Conservation (phyloP, 805 yeast genomes). For the Kodamaea nitidulidarum region DNA sequence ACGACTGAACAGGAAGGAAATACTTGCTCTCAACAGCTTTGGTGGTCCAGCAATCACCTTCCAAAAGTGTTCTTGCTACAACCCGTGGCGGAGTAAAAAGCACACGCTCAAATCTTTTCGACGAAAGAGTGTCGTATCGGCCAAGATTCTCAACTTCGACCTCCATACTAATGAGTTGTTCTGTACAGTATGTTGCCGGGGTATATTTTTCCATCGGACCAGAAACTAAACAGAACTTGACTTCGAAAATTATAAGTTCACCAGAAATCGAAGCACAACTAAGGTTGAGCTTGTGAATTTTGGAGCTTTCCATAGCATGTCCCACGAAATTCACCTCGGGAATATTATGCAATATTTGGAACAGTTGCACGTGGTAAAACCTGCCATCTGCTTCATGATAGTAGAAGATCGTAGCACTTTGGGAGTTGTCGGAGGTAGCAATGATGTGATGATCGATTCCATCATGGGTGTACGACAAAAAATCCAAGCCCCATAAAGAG, state of each 20-base stretch:
- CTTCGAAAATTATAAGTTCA: constrained; percentile 39
- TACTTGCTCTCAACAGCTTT: constrained; percentile 33
- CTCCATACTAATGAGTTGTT: constrained; percentile 20
- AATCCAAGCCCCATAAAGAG: constrained; percentile 64
- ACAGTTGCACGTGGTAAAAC: constrained; percentile 34
- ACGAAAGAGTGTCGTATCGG: not conserved
- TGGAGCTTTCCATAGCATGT: constrained; percentile 13
- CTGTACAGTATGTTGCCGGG: constrained; percentile 24
- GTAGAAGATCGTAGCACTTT: constrained; percentile 39
- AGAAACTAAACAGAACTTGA: constrained; percentile 20
- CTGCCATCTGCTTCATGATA: constrained; percentile 21
- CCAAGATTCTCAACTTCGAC: not conserved
- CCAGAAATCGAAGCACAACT: constrained; percentile 45
- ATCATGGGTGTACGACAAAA: constrained; percentile 15
- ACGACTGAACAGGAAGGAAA: constrained; percentile 48
- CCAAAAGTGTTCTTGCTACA: constrained; percentile 30
- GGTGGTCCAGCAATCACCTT: constrained; percentile 55
- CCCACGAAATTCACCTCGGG: constrained; percentile 45
- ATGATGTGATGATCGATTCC: constrained; percentile 30
- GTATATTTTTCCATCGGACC: constrained; percentile 28
- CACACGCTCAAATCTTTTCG: constrained; percentile 18
- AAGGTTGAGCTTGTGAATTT: constrained; percentile 25
- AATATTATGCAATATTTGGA: constrained; percentile 49
- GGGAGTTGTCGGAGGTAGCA: constrained; percentile 54
- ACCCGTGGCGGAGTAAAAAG: constrained; percentile 24